A percentile compares a stretch with the other conserved stretches of the same genome.
phyloP scores from a whole-genome alignment of 2,329 filamentous ascomycete species.

The Bipolaris cookei region DNA sequence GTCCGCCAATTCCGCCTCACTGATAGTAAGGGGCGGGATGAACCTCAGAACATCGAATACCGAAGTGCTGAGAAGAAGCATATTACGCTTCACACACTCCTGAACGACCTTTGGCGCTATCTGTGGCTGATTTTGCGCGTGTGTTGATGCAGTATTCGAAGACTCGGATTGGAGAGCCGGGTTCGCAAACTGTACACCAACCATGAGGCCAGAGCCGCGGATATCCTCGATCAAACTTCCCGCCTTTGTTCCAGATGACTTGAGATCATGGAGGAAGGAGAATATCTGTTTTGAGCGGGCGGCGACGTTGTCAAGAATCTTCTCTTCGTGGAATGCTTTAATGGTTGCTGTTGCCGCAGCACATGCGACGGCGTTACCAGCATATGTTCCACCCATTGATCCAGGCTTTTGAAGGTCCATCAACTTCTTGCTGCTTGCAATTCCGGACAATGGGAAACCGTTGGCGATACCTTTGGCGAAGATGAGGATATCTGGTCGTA shows the following conservation, averaged over 20 bases:
- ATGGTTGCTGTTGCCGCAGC: slow-evolving; percentile 37
- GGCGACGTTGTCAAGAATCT: slow-evolving; percentile 37
- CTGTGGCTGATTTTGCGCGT: slow-evolving; percentile 30
- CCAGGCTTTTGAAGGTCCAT: slow-evolving; percentile 41
- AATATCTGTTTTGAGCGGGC: slow-evolving; percentile 38
- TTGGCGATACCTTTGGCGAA: slow-evolving; percentile 48
- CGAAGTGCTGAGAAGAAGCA: slow-evolving; percentile 41
- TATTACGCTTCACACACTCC: slow-evolving; percentile 38
- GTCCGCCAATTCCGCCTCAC: slow-evolving; percentile 33
- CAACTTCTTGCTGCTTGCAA: slow-evolving; percentile 34
- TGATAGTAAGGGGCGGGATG: slow-evolving; percentile 39
- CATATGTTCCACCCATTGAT: slow-evolving; percentile 41
- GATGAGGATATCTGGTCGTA: slow-evolving; percentile 53
- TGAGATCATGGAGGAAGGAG: slow-evolving; percentile 31
- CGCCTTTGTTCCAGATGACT: slow-evolving; percentile 33
- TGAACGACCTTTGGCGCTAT: slow-evolving; percentile 38
- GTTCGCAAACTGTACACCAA: slow-evolving; percentile 38
- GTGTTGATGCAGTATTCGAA: slow-evolving; percentile 25
- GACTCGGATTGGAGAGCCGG: slow-evolving; percentile 26
- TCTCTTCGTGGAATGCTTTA: slow-evolving; percentile 36
- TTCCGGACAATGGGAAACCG: slow-evolving; percentile 39
- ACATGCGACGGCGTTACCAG: slow-evolving; percentile 39
- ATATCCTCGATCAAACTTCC: slow-evolving; percentile 39
- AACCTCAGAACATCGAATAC: slow-evolving; percentile 40
- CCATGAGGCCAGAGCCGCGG: slow-evolving; percentile 37